Base-by-base conservation (phyloP, 2,329 filamentous ascomycete species). In the Aureobasidium vineae region DNA sequence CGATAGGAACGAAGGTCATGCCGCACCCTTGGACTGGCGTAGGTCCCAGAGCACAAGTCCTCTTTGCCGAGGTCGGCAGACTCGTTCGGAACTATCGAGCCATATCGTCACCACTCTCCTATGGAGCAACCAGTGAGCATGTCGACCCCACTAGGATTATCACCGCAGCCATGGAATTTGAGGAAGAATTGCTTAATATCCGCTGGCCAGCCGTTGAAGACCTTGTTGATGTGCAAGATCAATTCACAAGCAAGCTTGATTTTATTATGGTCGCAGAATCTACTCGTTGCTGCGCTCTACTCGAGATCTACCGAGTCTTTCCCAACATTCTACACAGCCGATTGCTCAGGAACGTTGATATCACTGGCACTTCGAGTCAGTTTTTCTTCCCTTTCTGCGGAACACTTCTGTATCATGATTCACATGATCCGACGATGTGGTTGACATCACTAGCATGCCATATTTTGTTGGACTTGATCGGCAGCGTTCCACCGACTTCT, bases 291-390 rank as follows among this genome's bases (percentile, higher is more conserved):
- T 79, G 80, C 3, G 84, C 83, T 0, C 76, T 86, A 1, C 75
- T 85, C 43, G 82, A 85, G 70, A 73, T 86, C 15, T 86, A 86
- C 70, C 82, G 83, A 21, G 81, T 82, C 47, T 86, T 85, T 66
- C 84, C 84, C 1, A 68, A 70, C 40, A 65, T 72, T 1, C 61
- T 73, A 71, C 38, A 74, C 72, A 54, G 73, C 74, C 38, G 67
- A 75, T 72, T 76, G 26, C 47, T 26, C n/a, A 41, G 31, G 56
- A 49, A 52, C 49, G 36, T 36, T 13, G 41, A 40, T 26, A 19
- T 52, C 19, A 63, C 60, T 38, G 60, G 60, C 19, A 43, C 36
- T 4, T 53, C 60, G 19, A 36, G 52, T 11, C 36, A 31, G 15
- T 59, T 41, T 10, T 54, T 53, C 41, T 54, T 68, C 31, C 36